Evolutionary conservation across 495 filamentous ascomycete species (phyloP), one percentile per base, ranked within the genome.

Genomic region (Pyronema omphalodes): DNA sequence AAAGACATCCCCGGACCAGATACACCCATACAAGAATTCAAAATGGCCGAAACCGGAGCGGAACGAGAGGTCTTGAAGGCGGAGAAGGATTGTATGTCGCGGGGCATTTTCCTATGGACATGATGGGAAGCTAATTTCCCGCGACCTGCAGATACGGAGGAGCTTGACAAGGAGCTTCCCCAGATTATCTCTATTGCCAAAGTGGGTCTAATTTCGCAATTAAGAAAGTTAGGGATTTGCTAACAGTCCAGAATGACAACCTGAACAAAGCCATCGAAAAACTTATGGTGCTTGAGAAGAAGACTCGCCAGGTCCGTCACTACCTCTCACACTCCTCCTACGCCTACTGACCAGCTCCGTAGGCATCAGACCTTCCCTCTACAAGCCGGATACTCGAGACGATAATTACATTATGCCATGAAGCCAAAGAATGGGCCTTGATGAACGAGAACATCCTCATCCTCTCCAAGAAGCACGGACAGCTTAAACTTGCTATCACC

Each of bases 381-480:
- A 95, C 93, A 58, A 93, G 87, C 47, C 81, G 88, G 62, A 71
- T 93, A 53, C 73, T 98, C 54, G 71, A 93, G 66, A 73, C 78
- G 46, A 88, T 95, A 66, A 84, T 94, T 70, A 93, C 86, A 60
- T 78, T 96, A 71, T 88, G 86, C 74, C 94, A 94, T 71, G 76
- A 94, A 67, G 76, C 84, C 53, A 82, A 81, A 57, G 86, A 96
- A 63, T 98, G 91, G 91, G 76, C 75, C 59, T 70, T 96, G 57
- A 76, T 98, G 62, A 96, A 93, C 65, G 91, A 98, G 70, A 89
- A 98, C 69, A 86, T 94, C 55, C 75, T 94, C 49, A 75, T 94
- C 46, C 78, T 96, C 45, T 94, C 89, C 57, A 96, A 95, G 80
- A 98, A 98, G 73, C 91, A 98, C 85, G 84, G 87, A 61, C 91